Conservation (phyloP, 345 rosid species). For the Moringa oleifera region DNA sequence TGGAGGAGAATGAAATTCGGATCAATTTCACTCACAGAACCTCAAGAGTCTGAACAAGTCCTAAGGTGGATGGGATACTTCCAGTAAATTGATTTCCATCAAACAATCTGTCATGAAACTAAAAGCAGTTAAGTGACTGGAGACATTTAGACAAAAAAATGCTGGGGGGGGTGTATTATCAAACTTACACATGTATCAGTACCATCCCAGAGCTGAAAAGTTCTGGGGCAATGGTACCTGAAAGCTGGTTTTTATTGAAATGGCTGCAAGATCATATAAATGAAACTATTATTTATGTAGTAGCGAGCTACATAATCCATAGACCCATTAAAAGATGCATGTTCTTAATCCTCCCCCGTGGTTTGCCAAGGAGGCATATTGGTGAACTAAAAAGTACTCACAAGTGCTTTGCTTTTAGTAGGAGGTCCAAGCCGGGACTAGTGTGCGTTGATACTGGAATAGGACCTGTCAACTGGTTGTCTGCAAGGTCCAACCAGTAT, state of each 20-base stretch:
- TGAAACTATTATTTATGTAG: not conserved
- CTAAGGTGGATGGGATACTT: slow-evolving; percentile 60
- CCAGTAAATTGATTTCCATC: slow-evolving; percentile 76
- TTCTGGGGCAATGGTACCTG: slow-evolving; percentile 59
- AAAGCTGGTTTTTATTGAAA: slow-evolving; percentile 90
- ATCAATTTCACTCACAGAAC: slow-evolving; percentile 75
- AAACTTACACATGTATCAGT: slow-evolving; percentile 85
- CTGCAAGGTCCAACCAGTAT: slow-evolving; percentile 85
- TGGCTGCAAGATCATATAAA: slow-evolving; percentile 51
- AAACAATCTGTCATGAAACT: slow-evolving; percentile 44
- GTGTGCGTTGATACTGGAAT: slow-evolving; percentile 59
- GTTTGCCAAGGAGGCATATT: not conserved
- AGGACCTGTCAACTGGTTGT: slow-evolving; percentile 72
- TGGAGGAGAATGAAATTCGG: not conserved
- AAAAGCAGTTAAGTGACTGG: slow-evolving; percentile 11
- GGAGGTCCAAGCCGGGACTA: slow-evolving; percentile 71
- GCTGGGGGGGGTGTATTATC: not conserved
- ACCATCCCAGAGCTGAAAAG: slow-evolving; percentile 74
- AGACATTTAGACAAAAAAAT: not conserved
- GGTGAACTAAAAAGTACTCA: slow-evolving; percentile 30
- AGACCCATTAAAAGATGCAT: too few relatives aligned
- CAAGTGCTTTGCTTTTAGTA: slow-evolving; percentile 83
- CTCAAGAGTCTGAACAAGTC: slow-evolving; percentile 76
- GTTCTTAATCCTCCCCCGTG: too few relatives aligned
- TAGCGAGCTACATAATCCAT: too few relatives aligned